phyloP scores from a whole-genome alignment of 2,329 filamentous ascomycete species.

The Raffaelea deltoideospora region DNA sequence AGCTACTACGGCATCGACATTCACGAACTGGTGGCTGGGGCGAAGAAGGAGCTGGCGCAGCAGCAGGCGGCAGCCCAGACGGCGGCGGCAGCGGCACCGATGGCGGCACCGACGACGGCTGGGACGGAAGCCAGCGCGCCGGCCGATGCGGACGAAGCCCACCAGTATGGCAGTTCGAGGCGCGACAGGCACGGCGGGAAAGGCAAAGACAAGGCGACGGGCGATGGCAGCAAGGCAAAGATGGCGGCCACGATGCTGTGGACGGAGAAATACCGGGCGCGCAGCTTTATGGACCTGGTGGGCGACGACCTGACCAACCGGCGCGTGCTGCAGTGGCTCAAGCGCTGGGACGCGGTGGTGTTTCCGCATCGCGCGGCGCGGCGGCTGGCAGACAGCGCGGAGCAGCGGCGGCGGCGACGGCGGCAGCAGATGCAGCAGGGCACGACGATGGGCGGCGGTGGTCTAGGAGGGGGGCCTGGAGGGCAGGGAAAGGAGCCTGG shows the following conservation, averaged over 20 bases:
- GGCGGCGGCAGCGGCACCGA: not conserved
- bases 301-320: slow-evolving; percentile 92
- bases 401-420: slow-evolving; percentile 16
- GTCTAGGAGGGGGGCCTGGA: too few species aligned
- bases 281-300: slow-evolving; percentile 81
- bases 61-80: slow-evolving; percentile 9
- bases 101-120: not conserved
- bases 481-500: too few species aligned
- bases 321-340: slow-evolving; percentile 81
- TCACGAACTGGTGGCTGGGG: slow-evolving; percentile 63
- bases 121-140: not conserved
- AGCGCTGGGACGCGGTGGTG: slow-evolving; percentile 83
- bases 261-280: slow-evolving; percentile 95
- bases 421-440: slow-evolving; percentile 17
- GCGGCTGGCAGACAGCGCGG: slow-evolving; percentile 13
- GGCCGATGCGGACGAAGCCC: not conserved
- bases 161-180: too few species aligned
- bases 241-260: slow-evolving; percentile 48
- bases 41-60: slow-evolving; percentile 40
- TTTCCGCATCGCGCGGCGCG: slow-evolving; percentile 61
- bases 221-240: not conserved
- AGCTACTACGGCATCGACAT: slow-evolving; percentile 91
- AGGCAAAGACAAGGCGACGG: slow-evolving; percentile 6
- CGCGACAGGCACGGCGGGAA: too few species aligned
- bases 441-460: too few species aligned